Conservation (phyloP, 192 early-diverging fungal genomes). For the Diversispora eburnea region DNA sequence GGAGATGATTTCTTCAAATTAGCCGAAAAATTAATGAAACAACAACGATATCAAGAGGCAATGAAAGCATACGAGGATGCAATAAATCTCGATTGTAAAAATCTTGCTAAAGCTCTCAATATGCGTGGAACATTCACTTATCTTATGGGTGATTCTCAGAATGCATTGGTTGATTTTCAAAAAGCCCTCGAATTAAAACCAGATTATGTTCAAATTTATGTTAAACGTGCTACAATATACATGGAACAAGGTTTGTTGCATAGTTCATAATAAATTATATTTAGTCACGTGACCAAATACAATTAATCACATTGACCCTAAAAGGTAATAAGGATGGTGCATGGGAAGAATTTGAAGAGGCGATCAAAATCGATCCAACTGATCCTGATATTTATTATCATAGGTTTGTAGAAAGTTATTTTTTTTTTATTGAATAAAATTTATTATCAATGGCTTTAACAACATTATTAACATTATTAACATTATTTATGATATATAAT, state of each 20-base stretch:
- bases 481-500: slow-evolving; percentile 17
- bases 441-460: too few relatives aligned
- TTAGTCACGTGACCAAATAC: background rate
- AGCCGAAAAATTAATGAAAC: slow-evolving; percentile 48
- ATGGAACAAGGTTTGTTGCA: slow-evolving; percentile 69
- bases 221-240: slow-evolving; percentile 87
- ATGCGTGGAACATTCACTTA: slow-evolving; percentile 86
- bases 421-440: background rate
- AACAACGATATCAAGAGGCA: slow-evolving; percentile 59
- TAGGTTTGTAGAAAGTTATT: slow-evolving; percentile 37
- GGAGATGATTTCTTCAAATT: slow-evolving; percentile 54
- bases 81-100: slow-evolving; percentile 51
- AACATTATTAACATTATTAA: slow-evolving; percentile 2
- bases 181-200: slow-evolving; percentile 76
- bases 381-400: slow-evolving; percentile 94
- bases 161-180: slow-evolving; percentile 72
- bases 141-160: slow-evolving; percentile 75
- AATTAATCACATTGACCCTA: background rate
- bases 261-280: background rate
- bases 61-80: slow-evolving; percentile 64
- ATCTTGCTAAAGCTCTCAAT: slow-evolving; percentile 71
- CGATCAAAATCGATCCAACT: slow-evolving; percentile 59
- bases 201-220: slow-evolving; percentile 75
- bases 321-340: slow-evolving; percentile 56
- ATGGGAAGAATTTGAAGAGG: slow-evolving; percentile 66